Evolutionary conservation across 1,139 yeast genomes (phyloP), one percentile per base, ranked within the genome.

Genomic region (Yamadazyma spencermartinsiae): DNA sequence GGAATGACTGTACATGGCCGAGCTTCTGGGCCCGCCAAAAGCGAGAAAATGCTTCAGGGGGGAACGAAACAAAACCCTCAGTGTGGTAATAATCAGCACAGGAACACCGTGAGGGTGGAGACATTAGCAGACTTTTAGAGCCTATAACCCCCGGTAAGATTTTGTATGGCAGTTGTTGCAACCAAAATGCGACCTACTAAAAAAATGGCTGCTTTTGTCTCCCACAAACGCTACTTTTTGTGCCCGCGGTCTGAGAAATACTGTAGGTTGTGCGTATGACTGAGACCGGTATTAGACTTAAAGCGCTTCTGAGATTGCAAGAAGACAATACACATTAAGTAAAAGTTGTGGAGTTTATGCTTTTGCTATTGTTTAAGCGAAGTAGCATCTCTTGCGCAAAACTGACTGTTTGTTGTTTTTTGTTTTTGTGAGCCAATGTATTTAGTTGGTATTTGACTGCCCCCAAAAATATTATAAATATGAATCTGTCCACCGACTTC

Each of bases 11-110:
- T n/a, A n/a, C n/a, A n/a, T n/a, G n/a, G n/a, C n/a, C n/a, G n/a
- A 17, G 31, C 36, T 33, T 26, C 20, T 18, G 18, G 27, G 36
- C 21, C 36, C 26, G 16, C 24, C 16, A 33, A 26, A 33, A 33
- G 35, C 6, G 5, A 11, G 26, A 4, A 10, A 11, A 12, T 11
- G 17, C 20, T 15, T 16, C n/a, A 7, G 20, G 11, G 8, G n/a
- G 12, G 20, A 4, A 4, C 4, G 16, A 28, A 28, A 12, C 10
- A 28, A 28, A 14, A 15, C 9, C 16, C 11, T 16, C 17, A 16
- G 8, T 16, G 16, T 13, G 20, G 31, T 28, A 28, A 28, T 15
- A 28, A 15, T 28, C 19, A 28, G 31, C 31, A 28, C 17, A 20
- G 31, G 17, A 14, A 5, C 4, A 13, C 26, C 9, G n/a, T 10